Evolutionary conservation across 2,329 filamentous ascomycete genomes (phyloP).

Genomic region (Tolypocladium sp.): DNA sequence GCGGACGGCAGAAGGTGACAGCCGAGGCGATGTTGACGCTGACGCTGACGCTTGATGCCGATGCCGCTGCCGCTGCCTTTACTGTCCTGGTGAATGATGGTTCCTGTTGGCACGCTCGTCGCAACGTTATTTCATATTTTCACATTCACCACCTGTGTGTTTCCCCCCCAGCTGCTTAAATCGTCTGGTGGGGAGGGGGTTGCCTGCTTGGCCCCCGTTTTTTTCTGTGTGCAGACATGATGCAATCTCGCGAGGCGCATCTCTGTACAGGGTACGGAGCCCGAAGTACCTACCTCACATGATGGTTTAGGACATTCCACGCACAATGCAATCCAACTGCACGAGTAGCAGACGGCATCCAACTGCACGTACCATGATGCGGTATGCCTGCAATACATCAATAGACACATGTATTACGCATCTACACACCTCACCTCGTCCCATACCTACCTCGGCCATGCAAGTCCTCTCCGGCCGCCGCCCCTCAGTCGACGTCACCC

Average conservation of each 20-base stretch:
- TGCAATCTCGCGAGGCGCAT: not conserved
- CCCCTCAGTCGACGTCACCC: conserved; percentile 18
- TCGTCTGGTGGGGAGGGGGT: not conserved
- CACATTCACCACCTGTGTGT: not conserved
- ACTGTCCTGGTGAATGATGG: not conserved
- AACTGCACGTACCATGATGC: not conserved
- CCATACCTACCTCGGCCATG: not conserved
- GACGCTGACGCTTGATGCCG: not conserved
- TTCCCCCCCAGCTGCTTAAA: not conserved
- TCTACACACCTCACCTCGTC: not conserved
- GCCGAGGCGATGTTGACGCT: not conserved
- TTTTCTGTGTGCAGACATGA: not conserved
- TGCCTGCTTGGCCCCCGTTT: not conserved
- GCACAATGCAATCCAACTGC: not conserved
- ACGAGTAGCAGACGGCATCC: not conserved
- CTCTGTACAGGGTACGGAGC: not conserved
- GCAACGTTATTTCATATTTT: not conserved
- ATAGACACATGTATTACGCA: not conserved
- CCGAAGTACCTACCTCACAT: not conserved
- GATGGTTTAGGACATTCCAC: not conserved
- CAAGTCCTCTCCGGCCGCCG: not conserved
- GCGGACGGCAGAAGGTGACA: not conserved
- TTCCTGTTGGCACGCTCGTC: not conserved
- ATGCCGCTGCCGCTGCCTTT: not conserved
- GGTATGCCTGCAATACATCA: not conserved